Evolutionary conservation across 352 stramenopile genomes (phyloP).

Genomic region (Globisporangium heterothallicum): DNA sequence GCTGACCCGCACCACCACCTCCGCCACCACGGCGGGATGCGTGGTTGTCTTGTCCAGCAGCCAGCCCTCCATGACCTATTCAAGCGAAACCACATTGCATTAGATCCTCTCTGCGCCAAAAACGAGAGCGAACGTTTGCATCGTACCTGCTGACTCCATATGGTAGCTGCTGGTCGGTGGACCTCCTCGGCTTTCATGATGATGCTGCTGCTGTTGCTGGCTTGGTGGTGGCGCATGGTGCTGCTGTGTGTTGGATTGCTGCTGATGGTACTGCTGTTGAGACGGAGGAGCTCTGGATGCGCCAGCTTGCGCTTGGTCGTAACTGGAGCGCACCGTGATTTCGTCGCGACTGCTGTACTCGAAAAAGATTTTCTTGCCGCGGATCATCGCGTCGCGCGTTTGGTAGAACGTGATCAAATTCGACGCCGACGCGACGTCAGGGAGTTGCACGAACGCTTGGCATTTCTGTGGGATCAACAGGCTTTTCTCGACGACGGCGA

Average conservation of each 20-base stretch:
- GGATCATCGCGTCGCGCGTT: constrained; percentile 64
- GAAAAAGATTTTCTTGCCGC: constrained; percentile 77
- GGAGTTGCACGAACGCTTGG: constrained; percentile 78
- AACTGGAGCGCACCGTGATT: constrained; percentile 33
- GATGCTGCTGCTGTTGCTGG: constrained; percentile 15
- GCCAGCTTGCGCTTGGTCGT: constrained; percentile 5
- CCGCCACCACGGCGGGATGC: constrained; percentile 6
- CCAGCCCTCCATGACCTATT: neutral
- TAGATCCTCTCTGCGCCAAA: neutral
- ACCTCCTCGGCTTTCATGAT: neutral
- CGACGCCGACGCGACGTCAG: constrained; percentile 49
- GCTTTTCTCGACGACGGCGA: constrained; percentile 77
- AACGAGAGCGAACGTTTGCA: neutral
- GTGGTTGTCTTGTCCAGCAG: constrained; percentile 9
- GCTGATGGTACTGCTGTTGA: constrained; percentile 8
- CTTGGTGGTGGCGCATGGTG: constrained; percentile 14
- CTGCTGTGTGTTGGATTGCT: constrained; percentile 15
- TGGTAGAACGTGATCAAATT: constrained; percentile 82
- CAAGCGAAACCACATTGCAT: neutral
- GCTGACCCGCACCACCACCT: constrained; percentile 29
- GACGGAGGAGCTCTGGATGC: neutral
- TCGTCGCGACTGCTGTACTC: constrained; percentile 66
- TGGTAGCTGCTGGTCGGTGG: neutral
- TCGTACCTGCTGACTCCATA: constrained; percentile 2
- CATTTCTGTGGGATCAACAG: constrained; percentile 69